Base-by-base conservation (phyloP, 108 stramenopile genomes). In the Bacterosira constricta region DNA sequence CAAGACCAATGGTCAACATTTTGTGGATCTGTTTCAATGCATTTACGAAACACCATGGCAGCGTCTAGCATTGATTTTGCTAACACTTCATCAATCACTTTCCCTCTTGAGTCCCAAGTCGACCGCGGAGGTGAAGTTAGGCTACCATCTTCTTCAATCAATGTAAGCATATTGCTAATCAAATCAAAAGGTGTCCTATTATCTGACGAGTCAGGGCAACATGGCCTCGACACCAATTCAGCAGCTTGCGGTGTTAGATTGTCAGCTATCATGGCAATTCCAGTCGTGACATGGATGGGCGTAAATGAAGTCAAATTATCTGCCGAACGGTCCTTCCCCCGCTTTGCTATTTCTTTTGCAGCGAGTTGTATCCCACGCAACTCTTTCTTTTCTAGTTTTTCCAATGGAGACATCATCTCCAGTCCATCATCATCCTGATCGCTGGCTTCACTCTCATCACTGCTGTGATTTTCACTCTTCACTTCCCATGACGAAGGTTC, bases 1-100 rank as follows among this genome's bases (percentile, higher is more conserved):
- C 77, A 79, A 36, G 70, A 60, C 77, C 77, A 79, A 35, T 71
- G 55, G 35, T 79, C 64, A 29, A 79, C 59, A 30, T 60, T 55
- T 26, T 51, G 63, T 3, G 70, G 70, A 17, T 71, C 77, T 13
- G 35, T 55, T 53, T 71, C 35, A n/a, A 66, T 62, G 34, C 77
- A 79, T 5, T 31, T 49, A 26, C 59, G 53, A 52, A 71, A 71
- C 34, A 66, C 46, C 8, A 29, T n/a, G n/a, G 59, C 65, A 45
- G 77, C 77, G 6, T 38, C 36, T 30, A 61, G 68, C 69, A 70
- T 64, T 18, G 35, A 55, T 10, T 52, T 55, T 25, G 65, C 44
- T 6, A 79, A 31, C 29, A 31, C 39, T 35, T 66, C 42, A 37
- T 79, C 77, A 36, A 79, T 54, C 42, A 79, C 63, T 34, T 66